Evolutionary conservation across 345 rosid species (phyloP), one percentile per base, ranked within the genome.

Genomic region (Gossypium bickii): DNA sequence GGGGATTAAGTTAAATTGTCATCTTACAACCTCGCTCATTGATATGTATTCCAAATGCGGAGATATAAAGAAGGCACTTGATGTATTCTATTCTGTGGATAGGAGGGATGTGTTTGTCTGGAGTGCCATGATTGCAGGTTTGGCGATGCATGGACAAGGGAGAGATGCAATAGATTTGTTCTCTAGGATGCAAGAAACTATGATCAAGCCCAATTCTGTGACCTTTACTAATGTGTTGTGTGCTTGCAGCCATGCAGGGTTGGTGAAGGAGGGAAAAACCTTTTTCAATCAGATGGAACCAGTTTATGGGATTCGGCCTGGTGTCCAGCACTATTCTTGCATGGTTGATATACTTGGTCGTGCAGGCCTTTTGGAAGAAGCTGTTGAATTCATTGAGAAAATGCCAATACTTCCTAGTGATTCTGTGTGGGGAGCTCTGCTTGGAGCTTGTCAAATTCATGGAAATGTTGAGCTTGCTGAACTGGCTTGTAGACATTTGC

Each of bases 41-140:
- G 94, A 92, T 77, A 87, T 92, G 94, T 92, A 90, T 83, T 81
- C 94, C 9, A 88, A 92, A 80, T 84, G 97, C 51, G 97, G 97
- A 25, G 86, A 88, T 80, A 77, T 92, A 25, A 87, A 83, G 61
- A 86, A 89, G 79, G 94, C 94, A 0, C 85, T 87, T 57, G 87
- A 83, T 72, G 85, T 92, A 65, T 92, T 92, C 69, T 17, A 79
- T 57, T 82, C 80, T 0, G 85, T 77, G 9, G 79, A 83, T 34
- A 79, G 74, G 74, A 83, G 87, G 78, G 93, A 92, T 65, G 89
- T 89, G 65, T 88, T 84, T 80, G 93, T 86, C 64, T 89, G 90
- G 90, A 89, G 91, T 76, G 78, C 93, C 65, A 92, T 90, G 93
- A 88, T 90, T 78, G 89, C 88, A 73, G 94, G 93, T 13, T 78